Percentiles rank a stretch among this genome's conserved stretches.
phyloP scores from a whole-genome alignment of 2,329 filamentous ascomycete genomes.

The Fusarium neocosmosporiellum region DNA sequence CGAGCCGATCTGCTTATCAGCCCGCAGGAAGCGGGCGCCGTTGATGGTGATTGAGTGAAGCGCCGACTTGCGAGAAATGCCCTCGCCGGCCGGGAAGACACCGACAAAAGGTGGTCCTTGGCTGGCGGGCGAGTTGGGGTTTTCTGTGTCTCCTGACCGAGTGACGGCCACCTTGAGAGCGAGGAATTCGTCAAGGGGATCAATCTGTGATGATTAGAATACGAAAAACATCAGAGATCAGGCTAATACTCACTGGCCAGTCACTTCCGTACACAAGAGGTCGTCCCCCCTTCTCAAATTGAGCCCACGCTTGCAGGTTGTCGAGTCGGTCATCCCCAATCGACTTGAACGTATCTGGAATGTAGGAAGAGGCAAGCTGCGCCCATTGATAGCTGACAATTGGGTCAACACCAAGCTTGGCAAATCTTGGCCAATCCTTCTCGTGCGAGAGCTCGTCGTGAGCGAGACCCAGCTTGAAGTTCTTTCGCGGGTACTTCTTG shows the following conservation, averaged over 20 bases:
- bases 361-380: constrained; percentile 42
- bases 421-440: constrained; percentile 41
- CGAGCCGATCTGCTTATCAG: constrained; percentile 40
- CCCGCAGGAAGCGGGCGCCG: constrained; percentile 39
- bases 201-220: constrained; percentile 31
- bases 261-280: constrained; percentile 41
- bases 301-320: constrained; percentile 44
- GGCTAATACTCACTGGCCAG: constrained; percentile 39
- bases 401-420: constrained; percentile 38
- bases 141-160: constrained; percentile 39
- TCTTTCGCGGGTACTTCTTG: constrained; percentile 29
- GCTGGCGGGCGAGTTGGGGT: constrained; percentile 40
- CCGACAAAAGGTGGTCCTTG: constrained; percentile 34
- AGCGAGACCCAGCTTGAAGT: constrained; percentile 40
- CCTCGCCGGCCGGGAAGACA: constrained; percentile 31
- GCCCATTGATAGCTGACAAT: constrained; percentile 45
- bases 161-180: constrained; percentile 43
- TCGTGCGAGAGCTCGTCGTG: constrained; percentile 40
- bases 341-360: constrained; percentile 38
- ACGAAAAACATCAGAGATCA: fast-evolving
- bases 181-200: constrained; percentile 44
- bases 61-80: constrained; percentile 36
- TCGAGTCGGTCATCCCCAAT: constrained; percentile 33
- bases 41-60: constrained; percentile 40
- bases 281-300: constrained; percentile 31